These are phyloP conservation scores for Fraxinus baroniana DNA, from an alignment of 305 asterid genomes.

Conservation along the genomic window DNA sequence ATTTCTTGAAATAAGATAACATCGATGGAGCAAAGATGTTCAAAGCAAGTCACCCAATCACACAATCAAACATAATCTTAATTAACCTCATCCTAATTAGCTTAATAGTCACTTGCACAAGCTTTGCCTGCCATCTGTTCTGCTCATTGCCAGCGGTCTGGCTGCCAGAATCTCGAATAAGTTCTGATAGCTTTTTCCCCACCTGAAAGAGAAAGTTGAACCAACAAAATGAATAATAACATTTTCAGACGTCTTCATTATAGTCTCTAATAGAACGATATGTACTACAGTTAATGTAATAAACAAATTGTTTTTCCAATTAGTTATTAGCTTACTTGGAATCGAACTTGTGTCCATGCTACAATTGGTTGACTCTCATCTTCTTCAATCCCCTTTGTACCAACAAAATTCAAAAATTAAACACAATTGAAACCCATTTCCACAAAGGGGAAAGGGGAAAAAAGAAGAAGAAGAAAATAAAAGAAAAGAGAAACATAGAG, in stretches of 20 bases:
- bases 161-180: conserved; percentile 91
- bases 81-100: conserved; percentile 72
- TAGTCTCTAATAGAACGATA: neutral
- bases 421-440: conserved; percentile 5
- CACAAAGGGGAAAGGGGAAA: neutral
- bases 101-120: conserved; percentile 88
- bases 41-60: neutral
- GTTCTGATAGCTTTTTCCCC: conserved; percentile 89
- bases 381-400: conserved; percentile 58
- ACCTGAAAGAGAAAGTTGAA: conserved; percentile 52
- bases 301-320: neutral
- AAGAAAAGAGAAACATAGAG: too few species aligned
- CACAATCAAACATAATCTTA: neutral
- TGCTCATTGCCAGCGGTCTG: conserved; percentile 82
- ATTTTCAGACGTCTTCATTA: neutral
- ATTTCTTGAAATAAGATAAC: neutral
- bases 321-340: neutral
- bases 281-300: neutral
- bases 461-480: too few species aligned
- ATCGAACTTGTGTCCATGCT: too few species aligned
- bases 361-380: conserved; percentile 47
- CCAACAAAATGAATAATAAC: conserved; percentile 1
- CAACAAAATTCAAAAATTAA: conserved; percentile 7
- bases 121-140: conserved; percentile 96
- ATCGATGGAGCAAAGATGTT: neutral